Base-by-base conservation (phyloP, 345 rosid species). In the Dipteronia sinensis region DNA sequence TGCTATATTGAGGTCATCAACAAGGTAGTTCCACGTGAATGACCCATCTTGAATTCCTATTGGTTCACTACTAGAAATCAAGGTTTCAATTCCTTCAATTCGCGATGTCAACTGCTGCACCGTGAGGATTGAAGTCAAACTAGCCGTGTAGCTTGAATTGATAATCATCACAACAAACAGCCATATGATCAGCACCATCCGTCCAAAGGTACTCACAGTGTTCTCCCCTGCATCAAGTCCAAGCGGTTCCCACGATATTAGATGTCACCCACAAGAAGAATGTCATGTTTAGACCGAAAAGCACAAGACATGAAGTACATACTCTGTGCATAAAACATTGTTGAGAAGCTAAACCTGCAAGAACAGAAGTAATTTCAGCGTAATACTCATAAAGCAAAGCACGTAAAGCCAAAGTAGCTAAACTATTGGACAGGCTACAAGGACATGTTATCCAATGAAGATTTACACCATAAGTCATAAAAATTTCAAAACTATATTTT, bases 311-410 rank as follows among this genome's bases (percentile, higher is more conserved):
- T 6, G 38, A 56, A 51, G 63, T 73, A 90, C 99, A n/a, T 89
- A 93, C 98, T 87, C 76, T 93, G 99, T 34, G 98, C 91, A 89
- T 91, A 96, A 82, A 93, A 96, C 99, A 96, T 93, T 6, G 99
- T 96, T 64, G 99, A 96, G 92, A 96, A 92, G 86, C 97, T 96
- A 87, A 96, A 96, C 99, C 98, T 95, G 97, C 85, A 87, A 85
- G 81, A 87, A 58, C 40, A 78, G 72, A 67, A 86, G 56, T 68
- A 31, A 65, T 34, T 59, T 73, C 64, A 73, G 72, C 46, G 70
- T 6, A 55, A n/a, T 20, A 61, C 19, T 29, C 13, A 42, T 34
- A 76, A 65, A 78, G 44, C 51, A 59, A 25, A 74, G 40, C 51
- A 70, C 22, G 49, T 10, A 23, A 15, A 20, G 29, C 20, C 17